Percentiles rank a stretch among this genome's conserved stretches.
Conservation (phyloP, 2,329 filamentous ascomycete genomes). For the Pseudocercospora vitis region DNA sequence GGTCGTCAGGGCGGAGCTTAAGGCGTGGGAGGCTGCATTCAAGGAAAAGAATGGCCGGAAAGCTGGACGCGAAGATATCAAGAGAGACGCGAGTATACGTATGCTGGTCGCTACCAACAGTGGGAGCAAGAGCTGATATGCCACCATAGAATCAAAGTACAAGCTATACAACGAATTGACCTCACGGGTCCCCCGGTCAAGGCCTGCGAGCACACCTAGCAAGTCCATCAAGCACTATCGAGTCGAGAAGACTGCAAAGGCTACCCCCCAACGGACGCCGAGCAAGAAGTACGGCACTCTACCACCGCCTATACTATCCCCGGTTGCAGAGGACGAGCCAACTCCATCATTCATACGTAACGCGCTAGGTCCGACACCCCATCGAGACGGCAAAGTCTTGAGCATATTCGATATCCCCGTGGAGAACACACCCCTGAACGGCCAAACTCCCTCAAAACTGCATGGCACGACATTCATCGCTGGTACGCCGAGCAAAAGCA, state of each 20-base stretch:
- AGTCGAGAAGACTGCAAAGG: constrained; percentile 24
- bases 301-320: constrained; percentile 13
- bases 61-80: constrained; percentile 73
- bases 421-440: constrained; percentile 25
- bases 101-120: too few species aligned
- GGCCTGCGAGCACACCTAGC: constrained; percentile 46
- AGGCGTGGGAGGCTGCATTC: constrained; percentile 72
- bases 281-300: constrained; percentile 15
- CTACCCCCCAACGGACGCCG: constrained; percentile 26
- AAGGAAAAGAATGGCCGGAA: constrained; percentile 62
- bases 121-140: constrained; percentile 24
- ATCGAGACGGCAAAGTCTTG: constrained; percentile 73
- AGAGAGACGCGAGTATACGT: constrained; percentile 70
- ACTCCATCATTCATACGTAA: constrained; percentile 36
- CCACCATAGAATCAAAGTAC: constrained; percentile 65
- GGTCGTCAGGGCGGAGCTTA: constrained; percentile 66
- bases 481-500: constrained; percentile 42
- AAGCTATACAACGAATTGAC: constrained; percentile 70
- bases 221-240: constrained; percentile 22
- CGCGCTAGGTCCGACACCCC: constrained; percentile 71
- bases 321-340: constrained; percentile 30
- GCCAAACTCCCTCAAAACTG: constrained; percentile 25
- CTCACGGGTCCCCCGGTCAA: constrained; percentile 40
- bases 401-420: constrained; percentile 72
- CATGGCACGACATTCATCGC: constrained; percentile 36